Base-by-base conservation (phyloP, 768 basidiomycete species). In the Neoboletus subvelutipes region DNA sequence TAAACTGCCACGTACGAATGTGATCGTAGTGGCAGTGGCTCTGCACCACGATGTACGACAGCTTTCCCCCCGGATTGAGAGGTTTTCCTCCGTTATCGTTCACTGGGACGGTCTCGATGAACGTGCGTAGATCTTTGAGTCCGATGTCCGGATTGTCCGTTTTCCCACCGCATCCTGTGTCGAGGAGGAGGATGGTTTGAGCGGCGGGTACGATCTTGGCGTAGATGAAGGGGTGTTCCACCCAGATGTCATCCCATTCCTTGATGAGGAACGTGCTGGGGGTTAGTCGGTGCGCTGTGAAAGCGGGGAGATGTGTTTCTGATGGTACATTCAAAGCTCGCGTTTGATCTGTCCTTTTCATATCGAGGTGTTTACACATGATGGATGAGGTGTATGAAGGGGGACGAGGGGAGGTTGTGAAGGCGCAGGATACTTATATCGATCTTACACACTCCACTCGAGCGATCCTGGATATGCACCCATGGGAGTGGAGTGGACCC, bases 21-120 rank as follows among this genome's bases (percentile, higher is more conserved):
- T 83, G 82, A 60, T 84, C 83, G 59, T 81, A 83, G 58, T 84
- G 83, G 55, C 81, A 82, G 63, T 83, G 82, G 12, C 76, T 82
- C 41, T 76, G 69, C 22, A 79, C 78, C 10, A 83, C 75, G 37
- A 81, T 62, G 56, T 84, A 84, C 37, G 65, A 62, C 74, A 79
- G 64, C 45, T 56, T 63, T 11, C 77, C 76, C 3, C 63, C 70
- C 42, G 68, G 66, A 57, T 84, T 84, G 58, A 84, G 66, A 26
- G 82, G 77, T 39, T 54, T 52, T 17, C 71, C 75, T 11, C 59
- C 71, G 59, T 83, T 83, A 48, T 78, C 79, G 6, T 65, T 61
- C 26, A 83, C 61, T 2, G 57, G 58, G 5, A 79, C 74, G 15
- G 73, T 76, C 64, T 83, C 82, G 50, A 84, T 73, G 71, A 80